Conservation (phyloP, 768 basidiomycete genomes). For the Mycena albidolilacea region DNA sequence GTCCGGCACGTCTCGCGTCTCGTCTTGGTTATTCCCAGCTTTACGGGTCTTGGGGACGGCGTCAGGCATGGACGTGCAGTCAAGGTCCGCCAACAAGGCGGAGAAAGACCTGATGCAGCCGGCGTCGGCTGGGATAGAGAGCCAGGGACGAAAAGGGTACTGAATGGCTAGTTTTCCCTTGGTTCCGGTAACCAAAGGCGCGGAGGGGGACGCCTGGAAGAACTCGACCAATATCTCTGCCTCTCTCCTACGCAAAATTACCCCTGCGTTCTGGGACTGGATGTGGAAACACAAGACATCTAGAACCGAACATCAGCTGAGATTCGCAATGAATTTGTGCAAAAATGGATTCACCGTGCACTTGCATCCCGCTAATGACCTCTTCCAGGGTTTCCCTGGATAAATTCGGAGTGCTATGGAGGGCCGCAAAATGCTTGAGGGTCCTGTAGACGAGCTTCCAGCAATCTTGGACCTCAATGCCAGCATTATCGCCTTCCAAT, state of each 20-base stretch:
- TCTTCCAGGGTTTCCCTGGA: slow-evolving; percentile 12
- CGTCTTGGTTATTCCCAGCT: slow-evolving; percentile 51
- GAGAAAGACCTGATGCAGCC: slow-evolving; percentile 53
- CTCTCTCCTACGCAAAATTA: slow-evolving; percentile 54
- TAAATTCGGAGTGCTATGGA: neutral
- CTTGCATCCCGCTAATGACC: slow-evolving; percentile 36
- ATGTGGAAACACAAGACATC: slow-evolving; percentile 57
- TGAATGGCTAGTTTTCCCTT: slow-evolving; percentile 61
- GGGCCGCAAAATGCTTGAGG: neutral
- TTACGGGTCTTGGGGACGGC: slow-evolving; percentile 54
- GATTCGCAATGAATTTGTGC: neutral
- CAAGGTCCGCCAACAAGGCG: slow-evolving; percentile 57
- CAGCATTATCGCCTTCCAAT: neutral
- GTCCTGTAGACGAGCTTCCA: slow-evolving; percentile 2
- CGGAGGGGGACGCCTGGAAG: slow-evolving; percentile 61
- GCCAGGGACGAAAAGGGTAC: slow-evolving; percentile 61
- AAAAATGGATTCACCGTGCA: slow-evolving; percentile 5
- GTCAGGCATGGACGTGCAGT: slow-evolving; percentile 50
- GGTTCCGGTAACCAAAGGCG: slow-evolving; percentile 52
- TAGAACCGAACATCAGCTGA: slow-evolving; percentile 35
- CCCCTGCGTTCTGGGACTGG: slow-evolving; percentile 62
- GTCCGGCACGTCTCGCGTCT: slow-evolving; percentile 57
- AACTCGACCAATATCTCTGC: slow-evolving; percentile 55
- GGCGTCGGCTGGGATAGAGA: slow-evolving; percentile 42
- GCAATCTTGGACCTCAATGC: neutral